Base-by-base conservation (phyloP, 1,139 yeast genomes). In the Zygosaccharomyces sapae region DNA sequence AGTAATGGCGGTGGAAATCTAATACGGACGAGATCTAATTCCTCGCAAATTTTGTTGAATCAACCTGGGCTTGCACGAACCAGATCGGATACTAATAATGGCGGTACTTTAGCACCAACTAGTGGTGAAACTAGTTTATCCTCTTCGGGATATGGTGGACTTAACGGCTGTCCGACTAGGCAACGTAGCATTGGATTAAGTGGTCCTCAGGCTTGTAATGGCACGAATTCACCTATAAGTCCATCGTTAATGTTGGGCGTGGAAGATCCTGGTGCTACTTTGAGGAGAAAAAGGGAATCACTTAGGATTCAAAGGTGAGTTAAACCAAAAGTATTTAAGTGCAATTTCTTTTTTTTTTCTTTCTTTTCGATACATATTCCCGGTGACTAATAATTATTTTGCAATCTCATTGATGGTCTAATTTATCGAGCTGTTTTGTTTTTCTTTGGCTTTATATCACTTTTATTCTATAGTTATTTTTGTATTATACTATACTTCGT, bases 71-170 rank as follows among this genome's bases (percentile, higher is more conserved):
- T 33, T n/a, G 51, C 55, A 27, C 48, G 55, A 29, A 50, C 56
- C 20, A 47, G 55, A 30, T 50, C 55, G 5, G 47, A 49, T 30
- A 53, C 54, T 40, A 49, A 49, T 22, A 52, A 55, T 40, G 52
- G 49, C 31, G 51, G 53, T 1, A 40, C 50, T 3, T 41, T 55
- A 30, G 53, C 58, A 24, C 59, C 61, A 18, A 50, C 55, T 8
- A 47, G 41, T 29, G 48, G 55, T 10, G 49, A 48, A 16, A 43
- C 30, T 25, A 37, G 45, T 13, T 36, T 46, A 24, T 38, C 48
- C 7, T 44, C 48, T 8, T 44, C 48, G 18, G 48, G 48, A 24
- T 35, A 41, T 13, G 41, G 39, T 16, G 22, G 29, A 30, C 25
- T 46, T 46, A 16, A 41, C n/a, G 6, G 37, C 35, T 34, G 38